phyloP scores from a whole-genome alignment of 139 green algal species.

The Haematococcus sp. region DNA sequence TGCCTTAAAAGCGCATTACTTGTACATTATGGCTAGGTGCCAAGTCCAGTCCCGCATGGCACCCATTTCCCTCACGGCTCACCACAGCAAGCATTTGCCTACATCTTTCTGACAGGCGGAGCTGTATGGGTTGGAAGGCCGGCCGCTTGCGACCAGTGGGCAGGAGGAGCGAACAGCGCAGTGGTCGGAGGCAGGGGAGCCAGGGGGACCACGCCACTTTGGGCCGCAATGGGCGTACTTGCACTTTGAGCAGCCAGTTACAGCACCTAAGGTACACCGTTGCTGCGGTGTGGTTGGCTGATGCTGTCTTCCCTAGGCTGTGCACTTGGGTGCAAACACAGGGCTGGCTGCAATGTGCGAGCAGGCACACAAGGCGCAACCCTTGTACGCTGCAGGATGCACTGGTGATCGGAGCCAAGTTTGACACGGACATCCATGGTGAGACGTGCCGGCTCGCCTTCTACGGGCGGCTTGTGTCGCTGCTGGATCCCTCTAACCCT shows the following conservation, averaged over 20 bases:
- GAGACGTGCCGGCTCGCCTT: slow-evolving; percentile 86
- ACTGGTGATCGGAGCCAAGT: slow-evolving; percentile 82
- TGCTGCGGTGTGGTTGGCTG: neutral
- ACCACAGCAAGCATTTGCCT: too few species aligned
- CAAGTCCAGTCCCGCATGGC: too few species aligned
- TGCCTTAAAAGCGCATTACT: too few species aligned
- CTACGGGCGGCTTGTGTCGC: slow-evolving; percentile 65
- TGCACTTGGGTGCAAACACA: too few species aligned
- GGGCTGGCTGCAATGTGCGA: too few species aligned
- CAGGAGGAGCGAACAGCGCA: neutral
- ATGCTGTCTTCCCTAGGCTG: too few species aligned
- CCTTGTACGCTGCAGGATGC: slow-evolving; percentile 42
- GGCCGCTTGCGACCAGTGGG: slow-evolving; percentile 31
- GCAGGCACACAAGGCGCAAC: too few species aligned
- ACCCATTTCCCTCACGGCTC: too few species aligned
- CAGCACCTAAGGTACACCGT: slow-evolving; percentile 45
- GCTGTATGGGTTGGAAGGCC: slow-evolving; percentile 72
- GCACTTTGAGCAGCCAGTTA: slow-evolving; percentile 81
- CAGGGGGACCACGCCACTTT: slow-evolving; percentile 31
- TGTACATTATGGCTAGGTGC: too few species aligned
- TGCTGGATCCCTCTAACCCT: slow-evolving; percentile 41
- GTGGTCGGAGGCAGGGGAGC: neutral
- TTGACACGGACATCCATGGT: slow-evolving; percentile 76
- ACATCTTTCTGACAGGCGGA: slow-evolving; percentile 36
- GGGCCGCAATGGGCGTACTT: slow-evolving; percentile 83